Evolutionary conservation across 1,284 basidiomycete genomes (phyloP), one percentile per base, ranked within the genome.

Genomic region (Athelia psychrophila): DNA sequence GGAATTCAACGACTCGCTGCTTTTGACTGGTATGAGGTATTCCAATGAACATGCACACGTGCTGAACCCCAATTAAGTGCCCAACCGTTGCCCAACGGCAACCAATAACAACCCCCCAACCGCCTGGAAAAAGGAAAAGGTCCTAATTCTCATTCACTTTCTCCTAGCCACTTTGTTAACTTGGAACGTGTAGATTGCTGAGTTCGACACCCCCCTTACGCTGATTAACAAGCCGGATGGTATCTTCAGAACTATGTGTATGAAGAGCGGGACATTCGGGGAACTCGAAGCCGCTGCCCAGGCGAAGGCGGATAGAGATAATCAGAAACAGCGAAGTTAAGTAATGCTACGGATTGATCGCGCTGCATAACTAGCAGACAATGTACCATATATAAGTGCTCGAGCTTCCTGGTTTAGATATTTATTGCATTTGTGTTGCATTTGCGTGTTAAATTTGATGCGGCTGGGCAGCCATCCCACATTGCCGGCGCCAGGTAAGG

Each of bases 91-190:
- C 69, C 73, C 30, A n/a, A 83, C 81, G 1, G 73, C 81, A 52
- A 80, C 79, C 42, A 77, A 80, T 58, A 88, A 86, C 53, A 86
- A 89, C 61, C 72, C 83, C 8, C 65, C 90, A 36, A 71, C 91
- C 49, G 85, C 91, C 1, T 72, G 92, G 6, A 78, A 86, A 56
- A 78, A 84, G 57, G 89, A 89, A 52, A 66, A 67, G 62, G 65
- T 65, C 3, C 19, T 35, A 16, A 5, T n/a, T 18, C 47, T 25
- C 30, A 15, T 9, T 9, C 33, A 12, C 33, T 36, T 16, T 20
- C 27, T 6, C 6, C 27, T 30, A 13, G n/a, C n/a, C 27, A 30
- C 27, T 13, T 6, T 30, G 13, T 30, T 48, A 15, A 33, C 24
- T 13, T 5, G 6, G 16, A 25, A 6, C 19, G 10, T 30, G 6